Percentiles rank a stretch among this genome's conserved stretches.
These are phyloP conservation scores for Aspergillaceae sp. DNA, from an alignment of 2,329 filamentous ascomycete genomes.

Conservation along the genomic window DNA sequence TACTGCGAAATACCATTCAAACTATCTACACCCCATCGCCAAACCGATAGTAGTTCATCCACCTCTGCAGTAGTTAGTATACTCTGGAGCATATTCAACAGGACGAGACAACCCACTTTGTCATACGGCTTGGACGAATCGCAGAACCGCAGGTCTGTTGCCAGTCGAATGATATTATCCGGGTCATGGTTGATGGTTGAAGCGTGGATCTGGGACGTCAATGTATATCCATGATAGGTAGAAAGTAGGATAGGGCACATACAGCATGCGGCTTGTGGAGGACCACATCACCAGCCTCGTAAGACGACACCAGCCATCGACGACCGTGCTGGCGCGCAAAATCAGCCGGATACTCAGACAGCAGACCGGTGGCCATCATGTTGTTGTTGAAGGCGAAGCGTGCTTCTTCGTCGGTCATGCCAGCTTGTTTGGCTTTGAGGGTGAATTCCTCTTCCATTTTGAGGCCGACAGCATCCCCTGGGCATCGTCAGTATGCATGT, in stretches of 20 bases:
- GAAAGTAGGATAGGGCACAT: slow-evolving; percentile 2
- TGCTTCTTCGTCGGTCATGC: slow-evolving; percentile 46
- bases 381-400: slow-evolving; percentile 49
- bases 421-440: slow-evolving; percentile 39
- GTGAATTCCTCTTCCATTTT: slow-evolving; percentile 39
- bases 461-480: slow-evolving; percentile 39
- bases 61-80: slow-evolving; percentile 17
- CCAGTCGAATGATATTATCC: slow-evolving; percentile 45
- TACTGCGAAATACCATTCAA: not conserved
- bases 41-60: slow-evolving; percentile 34
- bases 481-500: not conserved
- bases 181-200: slow-evolving; percentile 49
- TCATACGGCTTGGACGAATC: slow-evolving; percentile 46
- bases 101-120: slow-evolving; percentile 18
- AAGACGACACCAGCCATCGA: slow-evolving; percentile 46
- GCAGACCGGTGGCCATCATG: slow-evolving; percentile 49
- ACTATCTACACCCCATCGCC: slow-evolving; percentile 21
- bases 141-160: slow-evolving; percentile 50
- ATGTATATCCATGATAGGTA: not conserved
- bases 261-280: slow-evolving; percentile 33
- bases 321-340: slow-evolving; percentile 36
- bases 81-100: not conserved
- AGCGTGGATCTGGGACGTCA: slow-evolving; percentile 43
- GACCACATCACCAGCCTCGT: slow-evolving; percentile 47
- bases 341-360: slow-evolving; percentile 43